These are phyloP conservation scores for Trichoderma orchidacearum DNA, from an alignment of 495 filamentous ascomycete species.

Conservation along the genomic window DNA sequence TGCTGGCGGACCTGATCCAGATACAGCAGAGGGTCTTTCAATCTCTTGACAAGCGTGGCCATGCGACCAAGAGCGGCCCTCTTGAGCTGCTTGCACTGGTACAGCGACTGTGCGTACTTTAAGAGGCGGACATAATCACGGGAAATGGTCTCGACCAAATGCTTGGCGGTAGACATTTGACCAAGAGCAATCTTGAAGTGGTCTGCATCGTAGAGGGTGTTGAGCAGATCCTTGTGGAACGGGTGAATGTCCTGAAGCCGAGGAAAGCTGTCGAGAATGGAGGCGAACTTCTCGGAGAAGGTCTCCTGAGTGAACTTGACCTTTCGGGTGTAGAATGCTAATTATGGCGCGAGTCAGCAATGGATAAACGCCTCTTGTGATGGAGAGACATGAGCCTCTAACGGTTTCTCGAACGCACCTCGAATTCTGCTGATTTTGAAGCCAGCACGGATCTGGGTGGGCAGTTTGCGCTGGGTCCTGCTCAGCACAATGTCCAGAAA, in stretches of 20 bases:
- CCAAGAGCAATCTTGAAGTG: conserved; percentile 95
- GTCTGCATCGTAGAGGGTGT: conserved; percentile 76
- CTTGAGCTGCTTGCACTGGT: conserved; percentile 43
- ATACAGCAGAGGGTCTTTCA: conserved; percentile 90
- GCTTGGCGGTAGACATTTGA: conserved; percentile 89
- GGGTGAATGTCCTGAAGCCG: conserved; percentile 92
- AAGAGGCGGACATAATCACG: conserved; percentile 88
- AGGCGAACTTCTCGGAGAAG: conserved; percentile 85
- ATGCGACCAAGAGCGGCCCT: conserved; percentile 59
- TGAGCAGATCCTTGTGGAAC: conserved; percentile 60
- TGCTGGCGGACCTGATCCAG: conserved; percentile 97
- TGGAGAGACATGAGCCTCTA: no score
- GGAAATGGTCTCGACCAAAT: conserved; percentile 88
- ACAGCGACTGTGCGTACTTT: conserved; percentile 84
- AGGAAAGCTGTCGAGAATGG: conserved; percentile 86
- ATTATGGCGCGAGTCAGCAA: conserved; percentile 4
- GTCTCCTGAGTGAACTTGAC: conserved; percentile 99
- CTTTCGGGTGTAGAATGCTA: conserved; percentile 90
- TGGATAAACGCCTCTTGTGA: no score
- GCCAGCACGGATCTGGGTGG: conserved; percentile 88
- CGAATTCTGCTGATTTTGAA: conserved; percentile 96
- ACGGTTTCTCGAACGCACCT: no score
- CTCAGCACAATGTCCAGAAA: conserved; percentile 95
- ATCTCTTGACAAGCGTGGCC: conserved; percentile 85
- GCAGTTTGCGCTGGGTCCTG: conserved; percentile 83